phyloP scores from a whole-genome alignment of 495 filamentous ascomycete genomes.

The Pseudomonodictys pantanalensis region DNA sequence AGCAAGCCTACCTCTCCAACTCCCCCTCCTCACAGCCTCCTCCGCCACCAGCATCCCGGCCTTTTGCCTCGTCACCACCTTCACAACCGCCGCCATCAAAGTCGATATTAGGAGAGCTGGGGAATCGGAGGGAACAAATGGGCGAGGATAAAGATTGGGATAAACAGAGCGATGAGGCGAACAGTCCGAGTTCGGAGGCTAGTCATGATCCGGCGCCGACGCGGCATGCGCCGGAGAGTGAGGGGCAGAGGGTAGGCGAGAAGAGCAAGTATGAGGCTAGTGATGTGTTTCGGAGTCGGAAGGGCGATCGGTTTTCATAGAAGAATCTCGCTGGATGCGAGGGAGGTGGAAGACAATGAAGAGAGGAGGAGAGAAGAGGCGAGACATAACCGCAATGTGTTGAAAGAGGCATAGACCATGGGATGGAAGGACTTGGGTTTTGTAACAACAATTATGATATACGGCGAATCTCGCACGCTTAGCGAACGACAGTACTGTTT shows the following conservation, averaged over 20 bases:
- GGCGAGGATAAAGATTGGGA: slow-evolving; percentile 14
- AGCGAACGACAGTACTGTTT: not conserved
- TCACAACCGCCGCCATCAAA: not conserved
- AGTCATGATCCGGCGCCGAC: slow-evolving; percentile 83
- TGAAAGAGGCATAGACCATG: not conserved
- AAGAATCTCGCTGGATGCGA: not conserved
- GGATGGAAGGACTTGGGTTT: not conserved
- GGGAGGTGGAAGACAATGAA: not conserved
- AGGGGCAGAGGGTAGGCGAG: slow-evolving; percentile 64
- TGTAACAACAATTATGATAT: not conserved
- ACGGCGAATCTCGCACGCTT: not conserved
- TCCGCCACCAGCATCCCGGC: not conserved
- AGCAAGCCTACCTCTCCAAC: slow-evolving; percentile 5
- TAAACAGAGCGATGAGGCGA: slow-evolving; percentile 53
- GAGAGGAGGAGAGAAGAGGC: not conserved
- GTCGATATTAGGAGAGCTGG: not conserved
- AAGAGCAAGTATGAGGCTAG: slow-evolving; percentile 88
- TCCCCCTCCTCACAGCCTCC: not conserved
- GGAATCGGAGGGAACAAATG: not conserved
- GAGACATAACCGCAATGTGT: not conserved
- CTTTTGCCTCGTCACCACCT: not conserved
- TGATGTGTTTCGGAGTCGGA: slow-evolving; percentile 67
- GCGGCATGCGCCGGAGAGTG: slow-evolving; percentile 73
- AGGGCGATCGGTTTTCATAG: slow-evolving; percentile 81
- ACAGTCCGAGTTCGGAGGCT: slow-evolving; percentile 76